phyloP scores from a whole-genome alignment of 768 basidiomycete genomes.

The Lactarius akahatsu region DNA sequence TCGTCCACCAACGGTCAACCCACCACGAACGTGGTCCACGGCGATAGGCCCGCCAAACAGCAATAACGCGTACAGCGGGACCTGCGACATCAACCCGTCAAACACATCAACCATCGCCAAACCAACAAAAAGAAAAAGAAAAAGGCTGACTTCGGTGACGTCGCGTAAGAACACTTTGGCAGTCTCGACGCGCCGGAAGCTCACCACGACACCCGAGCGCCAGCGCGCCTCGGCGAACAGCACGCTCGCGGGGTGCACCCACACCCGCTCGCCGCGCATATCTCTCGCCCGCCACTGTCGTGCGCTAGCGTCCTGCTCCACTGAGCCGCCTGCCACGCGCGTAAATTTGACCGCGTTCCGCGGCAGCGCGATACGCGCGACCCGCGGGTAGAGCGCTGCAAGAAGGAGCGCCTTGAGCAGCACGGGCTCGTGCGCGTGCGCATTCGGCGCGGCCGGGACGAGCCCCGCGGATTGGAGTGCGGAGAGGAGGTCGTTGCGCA shows the following conservation, averaged over 20 bases:
- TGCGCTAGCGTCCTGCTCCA: constrained; percentile 82
- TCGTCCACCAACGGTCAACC: constrained; percentile 58
- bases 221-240: constrained; percentile 72
- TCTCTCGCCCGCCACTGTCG: constrained; percentile 85
- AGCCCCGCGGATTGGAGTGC: constrained; percentile 73
- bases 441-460: constrained; percentile 55
- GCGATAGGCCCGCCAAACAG: constrained; percentile 80
- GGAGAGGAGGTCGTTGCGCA: constrained; percentile 74
- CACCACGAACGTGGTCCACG: constrained; percentile 80
- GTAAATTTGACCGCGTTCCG: constrained; percentile 77
- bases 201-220: constrained; percentile 77
- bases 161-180: constrained; percentile 84
- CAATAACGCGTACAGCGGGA: constrained; percentile 84
- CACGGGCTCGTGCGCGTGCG: constrained; percentile 63
- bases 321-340: constrained; percentile 76
- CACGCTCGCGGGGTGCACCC: constrained; percentile 80
- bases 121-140: neutral
- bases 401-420: constrained; percentile 83
- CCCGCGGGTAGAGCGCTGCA: constrained; percentile 84
- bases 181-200: constrained; percentile 80
- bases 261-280: constrained; percentile 58
- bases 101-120: neutral
- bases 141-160: constrained; percentile 68
- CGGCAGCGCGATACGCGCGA: constrained; percentile 76
- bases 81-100: constrained; percentile 34